Conservation (phyloP, 352 stramenopile species). For the Pythium folliculosum region DNA sequence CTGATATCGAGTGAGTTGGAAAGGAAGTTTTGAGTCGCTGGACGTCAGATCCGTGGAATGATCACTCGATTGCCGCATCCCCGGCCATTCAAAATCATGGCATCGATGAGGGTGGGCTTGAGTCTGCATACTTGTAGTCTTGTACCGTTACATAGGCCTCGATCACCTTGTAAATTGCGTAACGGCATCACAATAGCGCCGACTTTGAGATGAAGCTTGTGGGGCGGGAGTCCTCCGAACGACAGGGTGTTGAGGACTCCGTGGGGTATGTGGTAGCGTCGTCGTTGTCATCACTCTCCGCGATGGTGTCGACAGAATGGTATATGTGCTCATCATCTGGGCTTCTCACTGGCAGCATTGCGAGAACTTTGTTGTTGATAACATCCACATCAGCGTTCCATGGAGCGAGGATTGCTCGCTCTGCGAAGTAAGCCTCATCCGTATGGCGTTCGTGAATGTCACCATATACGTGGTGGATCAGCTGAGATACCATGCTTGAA, state of each 20-base stretch:
- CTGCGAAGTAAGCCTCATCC: conserved; percentile 1
- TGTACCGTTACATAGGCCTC: conserved; percentile 10
- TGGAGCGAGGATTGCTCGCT: conserved; percentile 9
- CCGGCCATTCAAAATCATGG: conserved; percentile 5
- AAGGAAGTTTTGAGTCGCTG: not conserved
- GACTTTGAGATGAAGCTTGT: conserved; percentile 14
- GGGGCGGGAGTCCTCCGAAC: not conserved
- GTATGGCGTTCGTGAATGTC: not conserved
- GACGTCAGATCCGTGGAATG: conserved; percentile 3
- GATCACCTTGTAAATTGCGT: conserved; percentile 6
- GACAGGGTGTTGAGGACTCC: conserved; percentile 14
- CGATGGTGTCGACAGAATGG: not conserved
- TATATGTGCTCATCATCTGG: not conserved
- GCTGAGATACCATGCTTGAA: not conserved
- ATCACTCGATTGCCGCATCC: conserved; percentile 3
- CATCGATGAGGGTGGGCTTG: conserved; percentile 1
- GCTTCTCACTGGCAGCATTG: not conserved
- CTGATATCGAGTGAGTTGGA: conserved; percentile 1
- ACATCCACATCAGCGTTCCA: conserved; percentile 16
- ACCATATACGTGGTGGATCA: not conserved
- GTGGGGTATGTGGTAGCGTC: not conserved
- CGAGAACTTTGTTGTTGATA: conserved; percentile 16
- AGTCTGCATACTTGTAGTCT: conserved; percentile 7
- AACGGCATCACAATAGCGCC: conserved; percentile 8
- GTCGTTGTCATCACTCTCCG: not conserved